Conservation (phyloP, 2,329 filamentous ascomycete genomes). For the Shiraia bambusicola region DNA sequence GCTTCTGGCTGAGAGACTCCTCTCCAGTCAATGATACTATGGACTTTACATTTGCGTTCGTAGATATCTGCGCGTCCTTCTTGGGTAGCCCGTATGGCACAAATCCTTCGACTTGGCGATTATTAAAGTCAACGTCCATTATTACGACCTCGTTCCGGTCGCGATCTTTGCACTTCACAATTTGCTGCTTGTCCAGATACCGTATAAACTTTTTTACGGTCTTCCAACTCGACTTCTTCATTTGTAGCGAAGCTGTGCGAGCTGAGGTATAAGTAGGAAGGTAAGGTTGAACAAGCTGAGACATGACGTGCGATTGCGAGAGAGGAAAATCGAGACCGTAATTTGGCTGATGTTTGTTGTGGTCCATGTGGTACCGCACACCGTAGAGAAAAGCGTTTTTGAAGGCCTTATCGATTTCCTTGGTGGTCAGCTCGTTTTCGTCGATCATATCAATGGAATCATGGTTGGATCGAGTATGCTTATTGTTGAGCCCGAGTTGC, state of each 20-base stretch:
- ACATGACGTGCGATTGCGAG: constrained; percentile 63
- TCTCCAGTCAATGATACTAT: constrained; percentile 44
- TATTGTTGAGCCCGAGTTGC: constrained; percentile 36
- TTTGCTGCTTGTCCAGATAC: constrained; percentile 61
- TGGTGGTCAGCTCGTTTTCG: constrained; percentile 57
- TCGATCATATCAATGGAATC: constrained; percentile 45
- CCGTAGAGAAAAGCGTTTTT: constrained; percentile 65
- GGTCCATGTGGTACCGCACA: constrained; percentile 60
- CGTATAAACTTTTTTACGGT: constrained; percentile 71
- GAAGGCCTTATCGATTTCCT: constrained; percentile 68
- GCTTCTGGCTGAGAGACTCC: constrained; percentile 50
- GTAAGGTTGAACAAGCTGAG: constrained; percentile 66
- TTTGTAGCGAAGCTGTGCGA: constrained; percentile 60
- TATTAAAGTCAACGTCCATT: constrained; percentile 64
- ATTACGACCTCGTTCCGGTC: constrained; percentile 65
- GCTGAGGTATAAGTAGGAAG: constrained; percentile 60
- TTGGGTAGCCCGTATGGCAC: constrained; percentile 64
- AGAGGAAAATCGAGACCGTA: constrained; percentile 63
- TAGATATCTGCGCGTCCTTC: constrained; percentile 48
- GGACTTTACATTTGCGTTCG: constrained; percentile 43
- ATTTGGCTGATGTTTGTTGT: constrained; percentile 54
- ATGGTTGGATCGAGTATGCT: constrained; percentile 34
- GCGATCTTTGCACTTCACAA: constrained; percentile 67
- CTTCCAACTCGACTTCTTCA: constrained; percentile 72
- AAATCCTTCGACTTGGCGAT: constrained; percentile 57